Evolutionary conservation across 1,139 yeast species (phyloP).

Genomic region (Debaryomyces fabryi): DNA sequence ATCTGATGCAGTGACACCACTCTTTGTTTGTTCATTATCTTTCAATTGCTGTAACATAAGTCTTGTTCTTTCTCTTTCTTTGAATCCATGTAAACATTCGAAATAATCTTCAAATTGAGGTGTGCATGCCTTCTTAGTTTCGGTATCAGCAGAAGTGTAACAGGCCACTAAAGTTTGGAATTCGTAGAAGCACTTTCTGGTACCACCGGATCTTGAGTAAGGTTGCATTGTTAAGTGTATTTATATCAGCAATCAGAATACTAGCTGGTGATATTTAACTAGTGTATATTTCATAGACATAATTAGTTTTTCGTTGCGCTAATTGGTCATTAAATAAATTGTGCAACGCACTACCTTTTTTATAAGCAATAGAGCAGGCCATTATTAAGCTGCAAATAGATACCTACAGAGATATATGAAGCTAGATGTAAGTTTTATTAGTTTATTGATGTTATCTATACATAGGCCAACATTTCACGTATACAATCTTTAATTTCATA

Average conservation of each 20-base stretch:
- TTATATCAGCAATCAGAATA: neutral
- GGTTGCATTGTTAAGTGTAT: conserved; percentile 40
- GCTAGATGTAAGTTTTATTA: neutral
- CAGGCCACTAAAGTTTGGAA: conserved; percentile 51
- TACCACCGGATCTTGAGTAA: conserved; percentile 52
- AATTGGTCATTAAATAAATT: conserved; percentile 9
- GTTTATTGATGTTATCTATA: conserved; percentile 26
- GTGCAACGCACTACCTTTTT: neutral
- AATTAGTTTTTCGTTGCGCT: conserved; percentile 11
- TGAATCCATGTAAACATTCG: conserved; percentile 52
- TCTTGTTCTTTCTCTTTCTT: conserved; percentile 52
- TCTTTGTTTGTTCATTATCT: conserved; percentile 43
- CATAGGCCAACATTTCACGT: conserved; percentile 79
- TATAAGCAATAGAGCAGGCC: neutral
- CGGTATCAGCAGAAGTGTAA: conserved; percentile 50
- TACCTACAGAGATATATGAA: neutral
- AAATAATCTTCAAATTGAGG: conserved; percentile 52
- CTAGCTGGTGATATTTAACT: neutral
- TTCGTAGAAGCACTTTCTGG: conserved; percentile 54
- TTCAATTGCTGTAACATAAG: conserved; percentile 51
- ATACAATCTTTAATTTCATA: conserved; percentile 79
- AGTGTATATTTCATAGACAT: neutral
- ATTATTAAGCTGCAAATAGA: neutral
- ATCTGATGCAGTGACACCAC: conserved; percentile 47
- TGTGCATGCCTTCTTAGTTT: conserved; percentile 44